Evolutionary conservation across 768 basidiomycete species (phyloP), one percentile per base, ranked within the genome.

Genomic region (Nidularia sp.): DNA sequence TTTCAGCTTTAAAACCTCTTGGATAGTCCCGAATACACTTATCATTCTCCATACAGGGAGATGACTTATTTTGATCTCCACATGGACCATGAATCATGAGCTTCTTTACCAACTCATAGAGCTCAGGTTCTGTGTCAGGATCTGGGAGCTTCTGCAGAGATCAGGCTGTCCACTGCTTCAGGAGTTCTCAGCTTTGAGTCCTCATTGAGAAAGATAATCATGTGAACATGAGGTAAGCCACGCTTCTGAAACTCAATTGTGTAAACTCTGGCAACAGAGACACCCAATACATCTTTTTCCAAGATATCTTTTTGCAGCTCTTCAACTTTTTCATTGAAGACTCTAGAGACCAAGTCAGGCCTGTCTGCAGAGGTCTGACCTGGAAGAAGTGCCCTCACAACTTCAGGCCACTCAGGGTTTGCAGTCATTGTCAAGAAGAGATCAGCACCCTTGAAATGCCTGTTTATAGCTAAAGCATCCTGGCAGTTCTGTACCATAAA

Each of bases 371-470:
- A 48, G 1, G 59, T 60, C 52, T 81, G 0, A 74, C 68, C 70
- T 43, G 68, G 67, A 0, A 73, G 53, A 0, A 81, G 64, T 47
- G 70, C 71, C 0, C 57, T 39, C 0, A 43, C 36, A 8, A 79
- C 69, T 48, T 79, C 74, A 8, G 57, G 58, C 76, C 78, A 80
- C 2, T 56, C 50, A 6, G 71, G 70, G 63, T 80, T 76, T 3
- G 67, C 64, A 34, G 75, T 77, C 64, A 78, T 70, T 0, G 75
- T 79, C 0, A 80, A 49, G 31, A 81, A 78, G 3, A 79, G 53
- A 48, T 77, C 72, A 6, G 64, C 60, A 3, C 67, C 68, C n/a
- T 49, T 55, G 50, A 57, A 73, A 41, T 61, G 56, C 0, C 64
- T 51, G 35, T 57, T 64, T 4, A 80, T 66, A 0, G 77, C 73